A percentile compares a stretch with the other conserved stretches of the same genome.
Conservation (phyloP, 169 alveolate genomes). For the Cytauxzoon felis region DNA sequence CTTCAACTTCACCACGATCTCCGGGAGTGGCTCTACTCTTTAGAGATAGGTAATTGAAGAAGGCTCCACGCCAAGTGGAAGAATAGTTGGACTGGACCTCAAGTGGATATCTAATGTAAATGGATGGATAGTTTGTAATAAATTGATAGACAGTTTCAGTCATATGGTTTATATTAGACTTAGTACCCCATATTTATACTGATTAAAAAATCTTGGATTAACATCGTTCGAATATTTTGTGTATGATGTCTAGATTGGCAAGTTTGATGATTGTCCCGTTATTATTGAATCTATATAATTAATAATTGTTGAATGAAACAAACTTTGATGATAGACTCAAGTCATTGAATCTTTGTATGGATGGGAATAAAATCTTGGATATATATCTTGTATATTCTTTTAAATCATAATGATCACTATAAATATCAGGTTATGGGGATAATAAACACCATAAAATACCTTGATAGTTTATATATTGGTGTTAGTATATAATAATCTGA, state of each 20-base stretch:
- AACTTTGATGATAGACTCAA: slow-evolving; percentile 22
- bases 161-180: neutral
- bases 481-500: slow-evolving; percentile 28
- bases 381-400: slow-evolving; percentile 15
- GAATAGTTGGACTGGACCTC: no score
- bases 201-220: neutral
- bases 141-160: neutral
- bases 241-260: slow-evolving; percentile 30
- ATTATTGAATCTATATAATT: neutral
- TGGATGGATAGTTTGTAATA: neutral
- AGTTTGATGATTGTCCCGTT: slow-evolving; percentile 43
- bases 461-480: slow-evolving; percentile 8
- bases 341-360: slow-evolving; percentile 44
- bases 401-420: slow-evolving; percentile 12
- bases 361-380: slow-evolving; percentile 26
- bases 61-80: no score
- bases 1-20: no score
- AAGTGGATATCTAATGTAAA: neutral
- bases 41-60: no score
- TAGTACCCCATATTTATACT: neutral
- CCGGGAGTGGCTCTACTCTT: no score
- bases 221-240: slow-evolving; percentile 55
- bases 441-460: neutral
- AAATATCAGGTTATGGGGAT: slow-evolving; percentile 1
- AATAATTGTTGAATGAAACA: neutral